These are phyloP conservation scores for Clitopilus hobsonii DNA, from an alignment of 768 basidiomycete species.

Conservation along the genomic window DNA sequence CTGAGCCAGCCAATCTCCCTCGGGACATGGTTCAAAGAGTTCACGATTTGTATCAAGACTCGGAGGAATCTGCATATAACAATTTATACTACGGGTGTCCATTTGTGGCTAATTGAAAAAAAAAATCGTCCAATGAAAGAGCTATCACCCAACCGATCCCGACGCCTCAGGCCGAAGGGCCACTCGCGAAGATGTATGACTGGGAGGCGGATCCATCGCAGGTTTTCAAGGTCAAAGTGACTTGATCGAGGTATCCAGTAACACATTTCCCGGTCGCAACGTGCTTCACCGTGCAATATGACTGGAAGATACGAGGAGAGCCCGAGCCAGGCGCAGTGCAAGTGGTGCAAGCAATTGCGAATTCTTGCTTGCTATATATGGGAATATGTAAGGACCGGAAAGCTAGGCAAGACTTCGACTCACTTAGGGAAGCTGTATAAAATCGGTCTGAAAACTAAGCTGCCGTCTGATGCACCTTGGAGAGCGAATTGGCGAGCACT, in stretches of 20 bases:
- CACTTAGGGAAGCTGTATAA: not conserved
- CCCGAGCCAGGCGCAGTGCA: conserved; percentile 1
- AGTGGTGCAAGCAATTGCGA: not conserved
- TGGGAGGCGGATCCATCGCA: conserved; percentile 4
- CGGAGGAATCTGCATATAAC: too few relatives aligned
- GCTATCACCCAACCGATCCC: too few relatives aligned
- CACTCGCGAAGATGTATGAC: conserved; percentile 6
- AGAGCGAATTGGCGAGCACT: conserved; percentile 1
- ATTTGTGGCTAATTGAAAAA: too few relatives aligned
- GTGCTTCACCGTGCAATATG: conserved; percentile 3
- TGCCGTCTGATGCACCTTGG: not conserved
- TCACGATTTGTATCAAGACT: too few relatives aligned
- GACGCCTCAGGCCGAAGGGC: conserved; percentile 1
- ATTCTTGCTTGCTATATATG: conserved; percentile 3
- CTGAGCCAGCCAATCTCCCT: too few relatives aligned
- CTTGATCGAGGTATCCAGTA: not conserved
- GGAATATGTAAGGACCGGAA: not conserved
- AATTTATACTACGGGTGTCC: too few relatives aligned
- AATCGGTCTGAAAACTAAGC: conserved; percentile 1
- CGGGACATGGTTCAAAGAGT: too few relatives aligned
- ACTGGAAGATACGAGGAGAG: not conserved
- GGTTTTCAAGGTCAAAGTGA: not conserved
- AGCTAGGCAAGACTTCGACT: not conserved
- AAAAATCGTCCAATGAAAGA: too few relatives aligned
- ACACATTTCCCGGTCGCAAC: conserved; percentile 3